Base-by-base conservation (phyloP, 75 land plant genomes). In the Picea sitchensis region DNA sequence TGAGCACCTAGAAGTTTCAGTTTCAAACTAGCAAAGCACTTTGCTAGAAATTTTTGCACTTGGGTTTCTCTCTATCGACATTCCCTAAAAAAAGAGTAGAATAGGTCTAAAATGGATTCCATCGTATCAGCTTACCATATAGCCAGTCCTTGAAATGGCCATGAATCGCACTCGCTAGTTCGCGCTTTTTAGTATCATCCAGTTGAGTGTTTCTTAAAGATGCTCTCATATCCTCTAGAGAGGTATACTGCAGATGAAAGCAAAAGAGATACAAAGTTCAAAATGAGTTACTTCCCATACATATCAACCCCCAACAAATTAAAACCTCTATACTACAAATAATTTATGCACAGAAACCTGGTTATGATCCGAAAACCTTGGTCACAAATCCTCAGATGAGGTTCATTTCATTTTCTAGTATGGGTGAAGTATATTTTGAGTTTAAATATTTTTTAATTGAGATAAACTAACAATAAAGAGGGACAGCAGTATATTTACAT, bases 91-190 rank as follows among this genome's bases (percentile, higher is more conserved):
- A 51, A 51, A 51, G 20, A 21, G 59, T 73, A 82, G 23, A 59
- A 76, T 18, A 61, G 44, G 75, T 47, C 36, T 73, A 58, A 58
- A 54, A 68, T 51, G n/a, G 20, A 80, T 47, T 59, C 36, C 21
- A 54, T 3, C 61, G 80, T 13, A 13, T 7, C 38, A 58, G 5
- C 76, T 81, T 95, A 97, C 99, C 92, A 77, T 95, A 90, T 75
- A 97, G 84, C 99, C 99, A 97, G 65, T 97, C 99, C 80, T 90
- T 93, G 79, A 97, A 97, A 80, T 90, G 91, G 17, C 84, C 88
- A 83, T 95, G 96, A 78, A 97, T 91, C 18, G 98, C 98, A 79
- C 60, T 78, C 14, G 94, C 86, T 26, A 95, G 79, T 61, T 97
- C 99, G 36, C 88, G 86, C 79, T 91, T 97, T 77, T 83, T 82